phyloP scores from a whole-genome alignment of 2,329 filamentous ascomycete species.

The Monosporascus ibericus region DNA sequence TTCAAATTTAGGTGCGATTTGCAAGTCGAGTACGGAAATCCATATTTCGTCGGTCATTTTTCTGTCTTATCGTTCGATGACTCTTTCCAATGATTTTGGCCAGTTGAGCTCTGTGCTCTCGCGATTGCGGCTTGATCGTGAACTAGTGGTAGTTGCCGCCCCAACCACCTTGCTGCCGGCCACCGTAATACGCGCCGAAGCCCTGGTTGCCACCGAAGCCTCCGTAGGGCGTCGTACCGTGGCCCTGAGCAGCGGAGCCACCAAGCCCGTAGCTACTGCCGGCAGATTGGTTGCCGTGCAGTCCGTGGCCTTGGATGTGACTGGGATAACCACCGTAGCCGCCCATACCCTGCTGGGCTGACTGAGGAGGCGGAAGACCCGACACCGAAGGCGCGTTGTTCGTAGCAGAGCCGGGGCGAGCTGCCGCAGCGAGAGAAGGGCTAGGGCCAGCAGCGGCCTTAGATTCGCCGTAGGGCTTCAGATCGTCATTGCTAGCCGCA shows the following conservation, averaged over 20 bases:
- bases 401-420: conserved; percentile 53
- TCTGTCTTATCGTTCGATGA: conserved; percentile 4
- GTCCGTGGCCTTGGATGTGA: conserved; percentile 46
- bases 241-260: conserved; percentile 42
- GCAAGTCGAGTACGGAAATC: background rate
- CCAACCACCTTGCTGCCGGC: conserved; percentile 48
- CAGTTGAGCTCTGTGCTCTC: conserved; percentile 9
- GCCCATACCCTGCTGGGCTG: conserved; percentile 46
- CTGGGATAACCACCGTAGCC: conserved; percentile 51
- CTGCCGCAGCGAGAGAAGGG: conserved; percentile 47
- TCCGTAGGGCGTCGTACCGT: conserved; percentile 50
- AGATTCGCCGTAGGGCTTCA: conserved; percentile 54
- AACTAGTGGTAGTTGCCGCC: conserved; percentile 50
- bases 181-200: conserved; percentile 43
- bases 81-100: conserved; percentile 8
- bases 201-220: conserved; percentile 43
- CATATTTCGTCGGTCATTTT: background rate
- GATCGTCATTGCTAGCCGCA: conserved; percentile 41
- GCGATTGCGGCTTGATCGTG: conserved; percentile 10
- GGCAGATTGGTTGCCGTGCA: conserved; percentile 43
- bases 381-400: conserved; percentile 46
- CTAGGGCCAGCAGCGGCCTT: conserved; percentile 50
- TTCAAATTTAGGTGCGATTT: background rate
- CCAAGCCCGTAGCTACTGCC: conserved; percentile 48
- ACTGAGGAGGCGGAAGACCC: conserved; percentile 50